Evolutionary conservation across 305 asterid species (phyloP), one percentile per base, ranked within the genome.

Genomic region (Withania somnifera): DNA sequence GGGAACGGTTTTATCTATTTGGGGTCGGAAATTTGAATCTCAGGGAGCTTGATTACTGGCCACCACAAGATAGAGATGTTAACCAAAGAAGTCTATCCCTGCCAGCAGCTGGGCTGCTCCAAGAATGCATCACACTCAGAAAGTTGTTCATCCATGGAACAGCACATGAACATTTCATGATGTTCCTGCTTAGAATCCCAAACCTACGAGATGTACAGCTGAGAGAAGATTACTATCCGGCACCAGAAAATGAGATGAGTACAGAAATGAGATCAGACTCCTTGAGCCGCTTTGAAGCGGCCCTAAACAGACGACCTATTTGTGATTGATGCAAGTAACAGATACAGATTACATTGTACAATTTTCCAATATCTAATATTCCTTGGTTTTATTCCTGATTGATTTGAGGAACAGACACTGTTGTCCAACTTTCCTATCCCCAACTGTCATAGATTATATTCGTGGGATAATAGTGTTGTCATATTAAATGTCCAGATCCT

Each of bases 211-310:
- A 95, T 83, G 92, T 93, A 58, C 99, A 93, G 88, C 83, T 92
- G 89, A 92, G 99, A 78, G 97, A 86, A 66, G 97, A 95, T 82
- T 95, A 95, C 71, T 95, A 93, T 66, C 98, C 99, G 0, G 99
- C 98, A 30, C 98, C 98, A 1, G 98, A 95, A 88, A 91, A 89
- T 84, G 99, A 95, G 85, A 95, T 93, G 98, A 92, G 98, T 91
- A 95, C 99, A 0, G 99, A 93, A 89, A 93, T 95, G 97, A 92
- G 98, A 89, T 87, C 91, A 0, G 98, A 90, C 75, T 95, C 99
- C 2, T 91, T 94, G 66, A 86, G 95, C 86, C 92, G 98, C 11
- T 95, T 92, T 54, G 98, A 95, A 84, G 93, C 84, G 40, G 87
- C 92, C 60, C 87, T 91, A 50, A 92, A 95, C 54, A 79, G 90